These are phyloP conservation scores for Herpetospermum pedunculosum DNA, from an alignment of 306 rosid genomes.

Conservation along the genomic window DNA sequence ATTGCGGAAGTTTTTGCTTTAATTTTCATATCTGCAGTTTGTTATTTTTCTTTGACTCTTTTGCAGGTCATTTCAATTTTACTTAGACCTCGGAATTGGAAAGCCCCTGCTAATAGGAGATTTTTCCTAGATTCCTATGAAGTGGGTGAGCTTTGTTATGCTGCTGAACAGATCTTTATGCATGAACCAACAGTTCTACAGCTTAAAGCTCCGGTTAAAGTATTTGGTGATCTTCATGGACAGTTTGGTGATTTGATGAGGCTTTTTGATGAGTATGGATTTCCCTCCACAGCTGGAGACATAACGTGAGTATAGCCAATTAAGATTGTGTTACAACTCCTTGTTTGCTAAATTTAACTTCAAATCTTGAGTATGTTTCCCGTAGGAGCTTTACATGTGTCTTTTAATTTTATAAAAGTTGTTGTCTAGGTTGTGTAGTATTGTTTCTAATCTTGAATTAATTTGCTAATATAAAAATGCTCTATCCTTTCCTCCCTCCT, in stretches of 20 bases:
- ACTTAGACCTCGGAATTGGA: constrained; percentile 96
- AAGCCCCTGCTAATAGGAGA: constrained; percentile 79
- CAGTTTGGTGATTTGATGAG: constrained; percentile 99
- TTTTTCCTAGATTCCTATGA: constrained; percentile 98
- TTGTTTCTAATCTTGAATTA: too few relatives aligned
- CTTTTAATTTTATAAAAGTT: too few relatives aligned
- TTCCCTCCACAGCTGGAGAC: constrained; percentile 98
- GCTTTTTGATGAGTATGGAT: constrained; percentile 97
- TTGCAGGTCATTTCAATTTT: constrained; percentile 69
- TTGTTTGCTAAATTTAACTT: too few relatives aligned
- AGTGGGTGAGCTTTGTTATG: constrained; percentile 99
- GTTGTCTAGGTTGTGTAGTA: too few relatives aligned
- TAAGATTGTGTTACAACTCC: not conserved
- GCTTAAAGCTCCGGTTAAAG: constrained; percentile 93
- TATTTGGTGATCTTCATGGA: constrained; percentile 99
- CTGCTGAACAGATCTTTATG: constrained; percentile 98
- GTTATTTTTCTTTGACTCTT: not conserved
- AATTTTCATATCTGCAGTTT: constrained; percentile 9
- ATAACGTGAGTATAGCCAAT: constrained; percentile 61
- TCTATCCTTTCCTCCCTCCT: too few relatives aligned
- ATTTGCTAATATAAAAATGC: too few relatives aligned
- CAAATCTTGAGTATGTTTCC: too few relatives aligned
- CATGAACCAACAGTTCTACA: constrained; percentile 95
- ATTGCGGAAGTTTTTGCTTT: not conserved
- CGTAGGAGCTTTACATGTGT: too few relatives aligned